A percentile compares a stretch with the other conserved stretches of the same genome.
Evolutionary conservation across 345 rosid species (phyloP).

Genomic region (Geranium brycei): DNA sequence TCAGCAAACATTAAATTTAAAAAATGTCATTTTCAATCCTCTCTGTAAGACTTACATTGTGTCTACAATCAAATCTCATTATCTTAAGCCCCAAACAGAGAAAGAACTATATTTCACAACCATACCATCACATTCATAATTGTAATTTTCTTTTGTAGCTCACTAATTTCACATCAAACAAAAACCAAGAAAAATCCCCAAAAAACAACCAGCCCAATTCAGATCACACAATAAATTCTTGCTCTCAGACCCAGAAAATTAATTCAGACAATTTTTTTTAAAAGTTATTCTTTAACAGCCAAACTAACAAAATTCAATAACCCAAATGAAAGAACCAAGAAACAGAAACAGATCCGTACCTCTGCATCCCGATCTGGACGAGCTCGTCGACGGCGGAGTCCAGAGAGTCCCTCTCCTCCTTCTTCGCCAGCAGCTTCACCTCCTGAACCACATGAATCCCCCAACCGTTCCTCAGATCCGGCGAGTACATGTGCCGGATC

Average conservation of each 20-base stretch:
- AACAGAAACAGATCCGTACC: conserved; percentile 17
- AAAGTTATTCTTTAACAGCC: no score
- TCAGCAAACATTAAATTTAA: not conserved
- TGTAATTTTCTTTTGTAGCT: no score
- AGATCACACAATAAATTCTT: not conserved
- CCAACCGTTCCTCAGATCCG: conserved; percentile 99
- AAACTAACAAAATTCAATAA: not conserved
- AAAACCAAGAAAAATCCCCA: not conserved
- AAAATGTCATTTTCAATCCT: not conserved
- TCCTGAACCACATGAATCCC: conserved; percentile 95
- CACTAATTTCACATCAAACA: not conserved
- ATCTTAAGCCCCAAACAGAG: not conserved
- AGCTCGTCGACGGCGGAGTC: conserved; percentile 79
- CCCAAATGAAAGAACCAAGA: not conserved
- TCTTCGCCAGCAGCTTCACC: conserved; percentile 65
- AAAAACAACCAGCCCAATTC: not conserved
- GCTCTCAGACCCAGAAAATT: not conserved
- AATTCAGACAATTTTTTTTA: no score
- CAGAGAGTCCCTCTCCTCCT: conserved; percentile 49
- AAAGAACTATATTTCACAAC: not conserved
- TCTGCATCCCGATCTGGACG: conserved; percentile 73
- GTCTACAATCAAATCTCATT: not conserved
- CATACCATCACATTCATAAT: no score
- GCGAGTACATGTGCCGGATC: conserved; percentile 80
- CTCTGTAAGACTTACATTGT: not conserved